Evolutionary conservation across 768 basidiomycete genomes (phyloP).

Genomic region (Coprinopsis marcescibilis): DNA sequence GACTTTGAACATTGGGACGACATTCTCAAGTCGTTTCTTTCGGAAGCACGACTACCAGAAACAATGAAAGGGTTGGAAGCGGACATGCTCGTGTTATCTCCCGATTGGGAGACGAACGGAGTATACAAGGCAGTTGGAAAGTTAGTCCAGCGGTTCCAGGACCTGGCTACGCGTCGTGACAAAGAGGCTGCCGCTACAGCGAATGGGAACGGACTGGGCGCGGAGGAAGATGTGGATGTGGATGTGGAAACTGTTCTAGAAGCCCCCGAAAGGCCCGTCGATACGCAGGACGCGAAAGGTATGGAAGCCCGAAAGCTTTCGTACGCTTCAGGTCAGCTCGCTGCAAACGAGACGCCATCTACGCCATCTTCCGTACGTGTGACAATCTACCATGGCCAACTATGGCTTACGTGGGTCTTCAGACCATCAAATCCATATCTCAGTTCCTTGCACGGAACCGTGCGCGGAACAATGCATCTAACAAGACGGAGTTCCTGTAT

Average conservation of each 20-base stretch:
- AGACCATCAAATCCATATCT: conserved; percentile 72
- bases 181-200: conserved; percentile 17
- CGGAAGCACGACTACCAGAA: conserved; percentile 49
- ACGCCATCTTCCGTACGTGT: conserved; percentile 61
- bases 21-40: conserved; percentile 48
- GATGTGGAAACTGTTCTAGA: background rate
- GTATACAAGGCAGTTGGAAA: conserved; percentile 51
- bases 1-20: conserved; percentile 58
- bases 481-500: conserved; percentile 67
- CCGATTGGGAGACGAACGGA: conserved; percentile 55
- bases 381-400: conserved; percentile 21
- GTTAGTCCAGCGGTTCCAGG: conserved; percentile 46
- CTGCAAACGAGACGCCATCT: conserved; percentile 39
- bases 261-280: conserved; percentile 10
- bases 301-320: conserved; percentile 69
- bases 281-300: conserved; percentile 15
- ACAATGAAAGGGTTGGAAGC: conserved; percentile 56
- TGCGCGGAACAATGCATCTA: conserved; percentile 70
- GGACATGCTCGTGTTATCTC: conserved; percentile 69
- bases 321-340: conserved; percentile 39
- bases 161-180: conserved; percentile 23
- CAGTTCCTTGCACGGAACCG: conserved; percentile 65
- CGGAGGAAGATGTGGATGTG: conserved; percentile 9
- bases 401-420: conserved; percentile 7
- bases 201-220: conserved; percentile 13